Percentiles rank a stretch among this genome's conserved stretches.
Evolutionary conservation across 2,329 filamentous ascomycete genomes (phyloP).

Genomic region (Colletotrichum melonis): DNA sequence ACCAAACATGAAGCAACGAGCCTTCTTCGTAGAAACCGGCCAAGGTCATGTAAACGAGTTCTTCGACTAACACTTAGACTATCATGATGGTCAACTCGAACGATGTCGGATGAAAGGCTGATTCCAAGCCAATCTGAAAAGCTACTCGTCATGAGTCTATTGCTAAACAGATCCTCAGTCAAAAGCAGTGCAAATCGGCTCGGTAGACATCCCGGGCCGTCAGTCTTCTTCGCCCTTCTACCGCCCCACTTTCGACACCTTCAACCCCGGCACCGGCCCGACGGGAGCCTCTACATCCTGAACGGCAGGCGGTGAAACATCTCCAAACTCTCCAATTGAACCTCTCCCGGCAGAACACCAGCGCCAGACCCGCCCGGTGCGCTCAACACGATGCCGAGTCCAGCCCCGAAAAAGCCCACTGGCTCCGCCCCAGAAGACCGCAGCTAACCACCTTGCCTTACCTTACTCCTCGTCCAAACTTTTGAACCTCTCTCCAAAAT

Average conservation of each 20-base stretch:
- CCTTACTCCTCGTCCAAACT: constrained; percentile 1
- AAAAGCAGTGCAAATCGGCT: background rate
- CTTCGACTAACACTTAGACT: no score
- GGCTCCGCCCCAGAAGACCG: background rate
- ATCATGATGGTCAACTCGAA: no score
- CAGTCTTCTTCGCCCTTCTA: background rate
- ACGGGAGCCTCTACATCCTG: background rate
- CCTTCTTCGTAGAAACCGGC: no score
- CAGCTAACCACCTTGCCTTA: background rate
- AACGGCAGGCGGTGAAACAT: constrained; percentile 19
- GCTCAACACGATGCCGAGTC: constrained; percentile 1
- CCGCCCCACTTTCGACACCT: background rate
- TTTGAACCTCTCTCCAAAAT: background rate
- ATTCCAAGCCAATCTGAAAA: no score
- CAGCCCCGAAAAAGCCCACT: constrained; percentile 16
- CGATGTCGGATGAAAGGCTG: no score
- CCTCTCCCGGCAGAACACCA: constrained; percentile 29
- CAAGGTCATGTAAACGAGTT: no score
- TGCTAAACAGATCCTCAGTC: background rate
- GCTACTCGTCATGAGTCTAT: no score
- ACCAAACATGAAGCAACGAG: no score
- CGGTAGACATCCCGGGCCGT: background rate
- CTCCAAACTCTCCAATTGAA: background rate
- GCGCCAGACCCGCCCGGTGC: constrained; percentile 4
- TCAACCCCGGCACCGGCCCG: constrained; percentile 21